These are phyloP conservation scores for Ophioceras dolichostomum DNA, from an alignment of 2,329 filamentous ascomycete genomes.

Conservation along the genomic window DNA sequence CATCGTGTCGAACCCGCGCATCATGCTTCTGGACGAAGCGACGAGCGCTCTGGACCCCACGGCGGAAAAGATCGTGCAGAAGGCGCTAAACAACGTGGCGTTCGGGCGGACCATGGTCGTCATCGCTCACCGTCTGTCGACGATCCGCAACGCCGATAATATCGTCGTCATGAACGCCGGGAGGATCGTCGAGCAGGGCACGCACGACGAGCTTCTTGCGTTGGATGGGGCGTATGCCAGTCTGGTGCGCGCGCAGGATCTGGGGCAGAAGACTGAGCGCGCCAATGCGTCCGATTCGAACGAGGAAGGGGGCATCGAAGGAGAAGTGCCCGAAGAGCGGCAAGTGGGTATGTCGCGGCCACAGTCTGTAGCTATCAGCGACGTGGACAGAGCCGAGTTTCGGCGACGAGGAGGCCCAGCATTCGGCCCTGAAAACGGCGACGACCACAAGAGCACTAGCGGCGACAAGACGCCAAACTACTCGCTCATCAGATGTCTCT, in stretches of 20 bases:
- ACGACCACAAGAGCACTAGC: no score
- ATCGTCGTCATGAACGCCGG: slow-evolving; percentile 51
- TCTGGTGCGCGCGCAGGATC: slow-evolving; percentile 30
- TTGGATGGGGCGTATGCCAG: slow-evolving; percentile 34
- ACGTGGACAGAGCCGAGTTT: no score
- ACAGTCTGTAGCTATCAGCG: no score
- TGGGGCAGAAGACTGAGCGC: no score
- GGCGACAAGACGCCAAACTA: no score
- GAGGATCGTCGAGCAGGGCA: slow-evolving; percentile 45
- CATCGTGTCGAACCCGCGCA: slow-evolving; percentile 26
- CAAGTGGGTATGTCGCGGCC: no score
- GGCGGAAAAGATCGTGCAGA: slow-evolving; percentile 36
- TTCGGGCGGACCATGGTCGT: slow-evolving; percentile 48
- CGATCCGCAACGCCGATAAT: slow-evolving; percentile 46
- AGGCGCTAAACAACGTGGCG: slow-evolving; percentile 38
- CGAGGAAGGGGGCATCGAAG: slow-evolving; percentile 1
- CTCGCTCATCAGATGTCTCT: no score
- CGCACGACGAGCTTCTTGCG: slow-evolving; percentile 39
- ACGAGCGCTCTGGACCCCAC: slow-evolving; percentile 39
- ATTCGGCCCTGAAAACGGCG: no score
- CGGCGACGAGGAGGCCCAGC: no score
- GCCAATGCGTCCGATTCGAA: not conserved
- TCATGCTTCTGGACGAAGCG: slow-evolving; percentile 55
- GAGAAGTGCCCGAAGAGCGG: not conserved
- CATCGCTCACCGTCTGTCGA: slow-evolving; percentile 46